Conservation (phyloP, 805 yeast genomes). For the Wickerhamiella vanderwaltii region DNA sequence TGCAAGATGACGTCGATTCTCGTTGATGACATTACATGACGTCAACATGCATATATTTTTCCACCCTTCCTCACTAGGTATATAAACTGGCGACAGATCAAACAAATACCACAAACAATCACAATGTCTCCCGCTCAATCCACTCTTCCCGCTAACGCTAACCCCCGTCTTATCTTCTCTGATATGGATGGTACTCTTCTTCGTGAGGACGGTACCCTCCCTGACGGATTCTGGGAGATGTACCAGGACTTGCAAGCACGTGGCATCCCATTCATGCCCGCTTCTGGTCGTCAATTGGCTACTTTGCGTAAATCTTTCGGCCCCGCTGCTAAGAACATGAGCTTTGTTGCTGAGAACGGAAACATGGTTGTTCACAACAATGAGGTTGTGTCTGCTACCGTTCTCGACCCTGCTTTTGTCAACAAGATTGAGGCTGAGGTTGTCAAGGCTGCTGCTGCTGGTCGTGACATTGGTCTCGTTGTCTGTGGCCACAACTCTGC, state of each 20-base stretch:
- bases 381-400: conserved; percentile 9
- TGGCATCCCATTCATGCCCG: conserved; percentile 11
- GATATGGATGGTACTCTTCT: conserved; percentile 11
- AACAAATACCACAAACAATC: not conserved
- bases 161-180: conserved; percentile 8
- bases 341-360: conserved; percentile 11
- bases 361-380: conserved; percentile 12
- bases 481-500: conserved; percentile 12
- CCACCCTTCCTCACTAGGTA: not conserved
- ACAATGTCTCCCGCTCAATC: conserved; percentile 5
- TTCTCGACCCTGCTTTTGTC: conserved; percentile 5
- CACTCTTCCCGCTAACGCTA: conserved; percentile 1
- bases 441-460: conserved; percentile 11
- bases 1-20: conserved; percentile 1
- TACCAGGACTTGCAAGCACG: conserved; percentile 11
- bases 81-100: not conserved
- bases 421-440: conserved; percentile 8
- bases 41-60: conserved; percentile 1
- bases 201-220: conserved; percentile 8
- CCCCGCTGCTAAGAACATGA: conserved; percentile 11
- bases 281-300: conserved; percentile 10
- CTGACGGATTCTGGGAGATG: conserved; percentile 11
- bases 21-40: not conserved
- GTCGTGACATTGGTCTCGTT: conserved; percentile 11
- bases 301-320: conserved; percentile 11